These are phyloP conservation scores for Pisolithus thermaeus DNA, from an alignment of 1,284 basidiomycete genomes.

Conservation along the genomic window DNA sequence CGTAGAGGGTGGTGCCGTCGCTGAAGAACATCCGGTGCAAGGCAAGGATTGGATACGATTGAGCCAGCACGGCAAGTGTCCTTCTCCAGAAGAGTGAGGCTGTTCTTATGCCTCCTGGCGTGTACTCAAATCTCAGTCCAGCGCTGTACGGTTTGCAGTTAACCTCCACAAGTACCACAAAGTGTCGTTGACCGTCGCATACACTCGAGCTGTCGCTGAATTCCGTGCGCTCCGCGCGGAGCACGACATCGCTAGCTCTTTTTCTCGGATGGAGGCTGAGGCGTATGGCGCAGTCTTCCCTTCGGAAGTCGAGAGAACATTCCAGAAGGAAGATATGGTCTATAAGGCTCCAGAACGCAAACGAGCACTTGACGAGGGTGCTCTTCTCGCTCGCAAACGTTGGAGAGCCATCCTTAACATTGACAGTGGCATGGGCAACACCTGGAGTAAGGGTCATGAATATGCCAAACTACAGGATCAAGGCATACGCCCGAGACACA, in stretches of 20 bases:
- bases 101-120: constrained; percentile 12
- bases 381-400: constrained; percentile 60
- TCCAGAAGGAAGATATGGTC: constrained; percentile 56
- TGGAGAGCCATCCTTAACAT: constrained; percentile 63
- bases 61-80: constrained; percentile 77
- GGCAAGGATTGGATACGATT: constrained; percentile 71
- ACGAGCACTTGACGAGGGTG: constrained; percentile 52
- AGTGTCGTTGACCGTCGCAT: constrained; percentile 75
- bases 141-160: constrained; percentile 76
- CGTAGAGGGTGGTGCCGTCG: constrained; percentile 63
- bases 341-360: constrained; percentile 55
- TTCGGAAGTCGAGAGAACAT: constrained; percentile 55
- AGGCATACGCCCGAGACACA: constrained; percentile 59
- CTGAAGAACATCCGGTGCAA: constrained; percentile 48
- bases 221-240: constrained; percentile 84
- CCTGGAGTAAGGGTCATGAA: constrained; percentile 63
- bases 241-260: constrained; percentile 71
- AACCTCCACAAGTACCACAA: constrained; percentile 69
- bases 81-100: constrained; percentile 84
- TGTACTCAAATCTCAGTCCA: constrained; percentile 29
- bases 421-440: constrained; percentile 36
- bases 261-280: constrained; percentile 80
- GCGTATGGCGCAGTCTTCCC: constrained; percentile 70
- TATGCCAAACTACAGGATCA: constrained; percentile 68
- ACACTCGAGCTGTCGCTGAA: constrained; percentile 74